These are phyloP conservation scores for Ganoderma lingzhi DNA, from an alignment of 1,284 basidiomycete species.

Conservation along the genomic window DNA sequence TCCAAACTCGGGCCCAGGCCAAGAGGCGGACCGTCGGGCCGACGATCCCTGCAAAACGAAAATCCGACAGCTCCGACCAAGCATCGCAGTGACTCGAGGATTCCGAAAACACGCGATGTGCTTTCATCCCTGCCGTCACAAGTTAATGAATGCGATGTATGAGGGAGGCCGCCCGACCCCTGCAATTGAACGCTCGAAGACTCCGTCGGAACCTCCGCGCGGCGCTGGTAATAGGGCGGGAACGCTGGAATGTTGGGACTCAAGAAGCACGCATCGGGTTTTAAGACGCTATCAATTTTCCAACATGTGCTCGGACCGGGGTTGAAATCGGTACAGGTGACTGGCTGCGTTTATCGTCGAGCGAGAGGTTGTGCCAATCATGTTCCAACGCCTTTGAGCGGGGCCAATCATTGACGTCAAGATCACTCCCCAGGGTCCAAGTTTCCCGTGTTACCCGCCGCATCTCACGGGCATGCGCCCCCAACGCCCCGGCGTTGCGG, in stretches of 20 bases:
- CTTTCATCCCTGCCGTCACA: not conserved
- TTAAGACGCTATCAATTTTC: not conserved
- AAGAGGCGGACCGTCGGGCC: not conserved
- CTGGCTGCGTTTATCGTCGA: constrained; percentile 11
- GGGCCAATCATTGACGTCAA: constrained; percentile 35
- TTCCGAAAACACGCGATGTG: not conserved
- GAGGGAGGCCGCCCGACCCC: not conserved
- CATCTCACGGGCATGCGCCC: constrained; percentile 19
- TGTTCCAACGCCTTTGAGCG: constrained; percentile 2
- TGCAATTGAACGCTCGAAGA: not conserved
- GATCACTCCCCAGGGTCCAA: constrained; percentile 16
- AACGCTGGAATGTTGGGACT: not conserved
- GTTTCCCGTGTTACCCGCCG: not conserved
- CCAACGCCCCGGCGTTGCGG: not conserved
- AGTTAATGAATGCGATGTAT: not conserved
- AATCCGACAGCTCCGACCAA: not conserved
- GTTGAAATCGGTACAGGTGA: constrained; percentile 21
- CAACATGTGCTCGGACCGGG: constrained; percentile 4
- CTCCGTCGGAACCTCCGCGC: not conserved
- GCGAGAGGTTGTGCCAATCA: constrained; percentile 22
- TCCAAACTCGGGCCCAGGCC: not conserved
- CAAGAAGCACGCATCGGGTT: constrained; percentile 15
- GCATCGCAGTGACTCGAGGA: not conserved
- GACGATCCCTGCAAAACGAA: not conserved
- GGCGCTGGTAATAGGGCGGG: not conserved